Conservation (phyloP, 257 asterid species). For the Orobanche coerulescens region DNA sequence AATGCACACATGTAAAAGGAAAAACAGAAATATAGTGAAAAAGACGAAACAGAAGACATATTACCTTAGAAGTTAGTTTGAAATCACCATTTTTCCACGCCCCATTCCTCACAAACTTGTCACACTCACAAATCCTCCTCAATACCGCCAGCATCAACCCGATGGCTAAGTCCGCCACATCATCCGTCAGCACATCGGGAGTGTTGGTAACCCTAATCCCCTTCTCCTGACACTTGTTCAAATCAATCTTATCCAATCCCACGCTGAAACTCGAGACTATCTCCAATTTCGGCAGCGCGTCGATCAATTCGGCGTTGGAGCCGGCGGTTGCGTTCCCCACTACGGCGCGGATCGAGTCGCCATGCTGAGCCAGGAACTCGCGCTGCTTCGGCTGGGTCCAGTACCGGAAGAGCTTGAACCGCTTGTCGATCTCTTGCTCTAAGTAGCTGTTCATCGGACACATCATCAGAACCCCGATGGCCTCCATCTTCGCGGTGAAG, state of each 20-base stretch:
- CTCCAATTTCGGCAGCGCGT: conserved; percentile 62
- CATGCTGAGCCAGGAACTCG: conserved; percentile 44
- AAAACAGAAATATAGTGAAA: neutral
- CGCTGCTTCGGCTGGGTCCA: conserved; percentile 43
- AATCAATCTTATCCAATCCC: conserved; percentile 76
- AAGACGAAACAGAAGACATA: neutral
- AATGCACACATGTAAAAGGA: neutral
- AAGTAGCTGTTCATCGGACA: conserved; percentile 52
- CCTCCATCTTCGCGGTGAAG: conserved; percentile 37
- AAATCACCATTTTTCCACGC: conserved; percentile 56
- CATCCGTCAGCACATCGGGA: conserved; percentile 86
- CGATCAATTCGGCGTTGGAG: conserved; percentile 47
- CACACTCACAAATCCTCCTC: conserved; percentile 59
- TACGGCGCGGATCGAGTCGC: conserved; percentile 59
- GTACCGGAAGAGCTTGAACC: conserved; percentile 60
- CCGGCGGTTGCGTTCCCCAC: conserved; percentile 52
- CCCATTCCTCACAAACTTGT: conserved; percentile 60
- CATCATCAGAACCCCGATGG: conserved; percentile 55
- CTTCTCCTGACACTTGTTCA: conserved; percentile 59
- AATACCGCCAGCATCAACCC: conserved; percentile 63
- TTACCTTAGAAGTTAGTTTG: conserved; percentile 63
- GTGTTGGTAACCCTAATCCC: conserved; percentile 85
- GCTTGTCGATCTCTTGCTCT: conserved; percentile 57
- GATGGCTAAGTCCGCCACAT: conserved; percentile 85
- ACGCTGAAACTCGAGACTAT: conserved; percentile 68